These are phyloP conservation scores for Rhizopogon rudus DNA, from an alignment of 768 basidiomycete species.

Conservation along the genomic window DNA sequence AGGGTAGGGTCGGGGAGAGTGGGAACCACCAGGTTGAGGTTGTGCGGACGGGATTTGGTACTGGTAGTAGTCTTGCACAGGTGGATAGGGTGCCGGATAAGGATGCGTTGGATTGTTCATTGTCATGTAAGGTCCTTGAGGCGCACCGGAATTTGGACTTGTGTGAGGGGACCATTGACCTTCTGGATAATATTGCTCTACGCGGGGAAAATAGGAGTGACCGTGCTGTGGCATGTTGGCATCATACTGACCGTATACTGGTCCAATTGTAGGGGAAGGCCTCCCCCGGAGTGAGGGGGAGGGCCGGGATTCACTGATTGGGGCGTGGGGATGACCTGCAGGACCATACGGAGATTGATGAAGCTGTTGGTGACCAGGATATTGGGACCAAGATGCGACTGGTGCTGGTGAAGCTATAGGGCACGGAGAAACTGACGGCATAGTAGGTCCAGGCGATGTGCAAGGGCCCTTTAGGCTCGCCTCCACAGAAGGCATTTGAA, in stretches of 20 bases:
- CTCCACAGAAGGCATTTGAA: slow-evolving; percentile 21
- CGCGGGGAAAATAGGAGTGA: neutral
- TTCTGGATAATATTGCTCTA: neutral
- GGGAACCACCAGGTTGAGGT: neutral
- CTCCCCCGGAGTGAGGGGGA: neutral
- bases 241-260: neutral
- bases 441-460: slow-evolving; percentile 2
- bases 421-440: slow-evolving; percentile 17
- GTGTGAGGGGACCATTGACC: neutral
- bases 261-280: neutral
- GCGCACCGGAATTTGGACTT: neutral
- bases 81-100: neutral
- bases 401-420: slow-evolving; percentile 6
- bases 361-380: neutral
- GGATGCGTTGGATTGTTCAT: neutral
- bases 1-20: neutral
- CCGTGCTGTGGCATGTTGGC: neutral
- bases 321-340: neutral
- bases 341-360: slow-evolving; percentile 1
- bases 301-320: neutral
- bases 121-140: neutral
- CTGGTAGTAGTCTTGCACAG: neutral
- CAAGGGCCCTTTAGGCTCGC: slow-evolving; percentile 8
- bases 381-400: neutral
- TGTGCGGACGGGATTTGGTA: neutral